These are phyloP conservation scores for Fusarium secorum DNA, from an alignment of 2,329 filamentous ascomycete species.

Conservation along the genomic window DNA sequence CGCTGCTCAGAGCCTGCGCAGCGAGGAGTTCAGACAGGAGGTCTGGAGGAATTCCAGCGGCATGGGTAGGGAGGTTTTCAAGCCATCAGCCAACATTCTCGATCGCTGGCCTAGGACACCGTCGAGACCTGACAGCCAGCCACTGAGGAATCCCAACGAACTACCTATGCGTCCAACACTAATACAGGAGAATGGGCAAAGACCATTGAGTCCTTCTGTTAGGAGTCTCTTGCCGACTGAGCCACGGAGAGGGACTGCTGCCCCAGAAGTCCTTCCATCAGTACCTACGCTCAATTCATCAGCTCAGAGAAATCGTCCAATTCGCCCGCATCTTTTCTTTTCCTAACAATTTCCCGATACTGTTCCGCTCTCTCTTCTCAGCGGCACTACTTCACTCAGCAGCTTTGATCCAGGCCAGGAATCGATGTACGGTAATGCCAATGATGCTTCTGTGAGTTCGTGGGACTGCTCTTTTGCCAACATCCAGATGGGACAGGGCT, in stretches of 20 bases:
- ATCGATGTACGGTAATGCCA: background rate
- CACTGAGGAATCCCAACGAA: rapidly evolving
- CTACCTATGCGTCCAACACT: background rate
- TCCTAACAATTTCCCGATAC: background rate
- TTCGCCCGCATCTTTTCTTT: background rate
- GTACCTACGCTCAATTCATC: background rate
- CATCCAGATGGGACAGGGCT: rapidly evolving
- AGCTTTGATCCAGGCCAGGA: background rate
- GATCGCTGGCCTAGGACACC: background rate
- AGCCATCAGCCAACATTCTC: background rate
- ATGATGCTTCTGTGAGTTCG: background rate
- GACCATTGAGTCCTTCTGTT: rapidly evolving
- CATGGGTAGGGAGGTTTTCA: background rate
- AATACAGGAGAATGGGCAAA: rapidly evolving
- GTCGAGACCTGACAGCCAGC: rapidly evolving
- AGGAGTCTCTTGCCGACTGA: rapidly evolving
- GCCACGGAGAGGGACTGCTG: rapidly evolving
- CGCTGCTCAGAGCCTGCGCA: background rate
- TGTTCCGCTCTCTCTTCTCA: rapidly evolving
- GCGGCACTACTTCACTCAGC: background rate
- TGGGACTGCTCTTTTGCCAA: background rate
- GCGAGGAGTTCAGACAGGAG: background rate
- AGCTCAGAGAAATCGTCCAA: background rate
- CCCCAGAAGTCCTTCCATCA: background rate
- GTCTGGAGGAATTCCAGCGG: background rate